Evolutionary conservation across 2,329 filamentous ascomycete species (phyloP), one percentile per base, ranked within the genome.

Genomic region (Lachnellula subtilissima): DNA sequence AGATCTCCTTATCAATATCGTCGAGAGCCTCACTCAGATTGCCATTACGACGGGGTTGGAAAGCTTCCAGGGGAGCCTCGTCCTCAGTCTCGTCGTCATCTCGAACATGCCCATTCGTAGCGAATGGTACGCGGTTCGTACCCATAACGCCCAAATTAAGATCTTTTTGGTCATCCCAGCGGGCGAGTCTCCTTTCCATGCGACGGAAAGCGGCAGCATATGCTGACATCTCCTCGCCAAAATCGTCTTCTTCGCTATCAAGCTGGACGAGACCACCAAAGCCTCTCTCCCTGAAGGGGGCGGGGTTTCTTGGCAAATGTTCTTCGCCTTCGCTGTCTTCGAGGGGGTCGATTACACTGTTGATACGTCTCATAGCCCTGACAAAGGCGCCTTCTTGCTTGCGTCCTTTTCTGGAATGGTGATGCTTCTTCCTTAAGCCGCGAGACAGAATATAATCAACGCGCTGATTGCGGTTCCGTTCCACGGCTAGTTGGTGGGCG

Each of bases 391-490:
- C 87, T 56, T 91, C 84, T 53, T 78, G 75, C 19, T 81, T 80
- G 4, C 89, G 81, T 17, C 74, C 67, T 64, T 84, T 85, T 48
- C 84, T 82, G 12, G 84, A 80, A 54, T 76, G 76, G 67, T 85
- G 82, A 66, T 91, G 86, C 51, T 83, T 77, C 61, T 78, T 80
- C 49, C 87, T 83, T 36, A 93, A 75, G 32, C 87, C 86, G n/a
- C 86, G 83, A 63, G 90, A 86, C 15, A 94, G 80, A 51, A 91
- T 89, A 65, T 91, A 87, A 66, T 91, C 87, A n/a, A 93, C 89
- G 5, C 89, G 84, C 66, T 89, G 84, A 58, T 84, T 87, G 17
- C 89, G 80, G 70, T 92, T 91, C 54, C 86, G 82, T 70, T 91
- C 88, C 1, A 94, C 87, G 0, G 89, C 89, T 40, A 91, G 76